Percentiles rank a stretch among this genome's conserved stretches.
Evolutionary conservation across 2,329 filamentous ascomycete species (phyloP).

Genomic region (Nemania abortiva): DNA sequence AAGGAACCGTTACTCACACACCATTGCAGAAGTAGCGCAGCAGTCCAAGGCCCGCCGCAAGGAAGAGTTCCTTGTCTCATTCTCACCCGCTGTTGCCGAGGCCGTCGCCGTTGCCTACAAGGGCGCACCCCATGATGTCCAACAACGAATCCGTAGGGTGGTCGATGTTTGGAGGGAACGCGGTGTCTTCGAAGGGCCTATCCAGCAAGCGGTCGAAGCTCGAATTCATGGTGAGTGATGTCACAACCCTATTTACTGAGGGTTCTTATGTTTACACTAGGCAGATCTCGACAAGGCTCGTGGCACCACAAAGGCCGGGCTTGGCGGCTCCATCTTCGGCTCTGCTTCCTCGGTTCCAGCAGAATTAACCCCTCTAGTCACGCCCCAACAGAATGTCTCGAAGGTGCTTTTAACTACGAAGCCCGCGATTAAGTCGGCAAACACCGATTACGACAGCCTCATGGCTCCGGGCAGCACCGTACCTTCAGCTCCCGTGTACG

Average conservation of each 20-base stretch:
- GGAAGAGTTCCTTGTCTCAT: slow-evolving; percentile 91
- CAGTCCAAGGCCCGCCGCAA: slow-evolving; percentile 94
- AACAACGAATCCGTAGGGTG: slow-evolving; percentile 87
- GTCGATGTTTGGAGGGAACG: slow-evolving; percentile 95
- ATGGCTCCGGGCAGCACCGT: slow-evolving; percentile 75
- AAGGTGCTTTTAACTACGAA: slow-evolving; percentile 79
- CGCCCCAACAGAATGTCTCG: slow-evolving; percentile 77
- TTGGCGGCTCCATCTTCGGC: slow-evolving; percentile 75
- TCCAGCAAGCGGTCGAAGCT: slow-evolving; percentile 84
- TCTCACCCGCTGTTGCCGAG: slow-evolving; percentile 91
- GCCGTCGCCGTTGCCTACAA: slow-evolving; percentile 93
- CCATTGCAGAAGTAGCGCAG: slow-evolving; percentile 83
- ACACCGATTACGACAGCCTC: slow-evolving; percentile 86
- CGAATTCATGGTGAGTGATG: slow-evolving; percentile 77
- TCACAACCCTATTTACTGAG: neutral
- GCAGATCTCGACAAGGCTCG: slow-evolving; percentile 73
- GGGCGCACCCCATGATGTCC: slow-evolving; percentile 85
- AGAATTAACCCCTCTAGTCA: slow-evolving; percentile 81
- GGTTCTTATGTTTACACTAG: slow-evolving; percentile 31
- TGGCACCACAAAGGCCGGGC: slow-evolving; percentile 63
- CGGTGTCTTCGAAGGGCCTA: slow-evolving; percentile 82
- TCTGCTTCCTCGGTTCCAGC: slow-evolving; percentile 72
- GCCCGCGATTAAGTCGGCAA: slow-evolving; percentile 75
- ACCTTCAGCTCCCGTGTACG: slow-evolving; percentile 89
- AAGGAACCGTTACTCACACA: slow-evolving; percentile 32